These are phyloP conservation scores for Camellia granthamiana DNA, from an alignment of 148 eudicot genomes.

Conservation along the genomic window DNA sequence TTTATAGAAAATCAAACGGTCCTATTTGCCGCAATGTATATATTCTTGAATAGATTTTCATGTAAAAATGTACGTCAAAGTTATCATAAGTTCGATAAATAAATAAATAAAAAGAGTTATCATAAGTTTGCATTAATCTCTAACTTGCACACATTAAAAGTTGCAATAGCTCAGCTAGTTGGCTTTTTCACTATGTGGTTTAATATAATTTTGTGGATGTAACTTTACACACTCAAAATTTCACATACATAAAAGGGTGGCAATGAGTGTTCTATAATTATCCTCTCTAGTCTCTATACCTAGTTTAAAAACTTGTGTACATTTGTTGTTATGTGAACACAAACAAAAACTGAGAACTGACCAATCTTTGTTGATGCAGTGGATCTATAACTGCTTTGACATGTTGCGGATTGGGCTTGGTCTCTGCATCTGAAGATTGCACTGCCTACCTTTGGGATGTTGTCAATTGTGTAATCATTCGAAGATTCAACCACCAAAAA, in stretches of 20 bases:
- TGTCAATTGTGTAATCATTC: conserved; percentile 7
- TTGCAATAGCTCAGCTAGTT: no score
- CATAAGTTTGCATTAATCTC: no score
- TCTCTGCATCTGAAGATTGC: conserved; percentile 31
- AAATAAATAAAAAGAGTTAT: no score
- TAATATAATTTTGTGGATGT: no score
- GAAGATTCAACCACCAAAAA: conserved; percentile 23
- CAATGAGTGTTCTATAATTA: background rate
- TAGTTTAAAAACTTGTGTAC: background rate
- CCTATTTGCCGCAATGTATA: no score
- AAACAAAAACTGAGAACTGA: background rate
- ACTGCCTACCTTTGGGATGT: conserved; percentile 35
- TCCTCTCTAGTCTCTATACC: no score
- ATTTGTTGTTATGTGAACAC: background rate
- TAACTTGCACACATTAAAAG: no score
- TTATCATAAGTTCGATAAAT: no score
- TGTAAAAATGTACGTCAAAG: no score
- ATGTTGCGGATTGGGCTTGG: conserved; percentile 15
- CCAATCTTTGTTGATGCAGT: conserved; percentile 5
- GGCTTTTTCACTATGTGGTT: no score
- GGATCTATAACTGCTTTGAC: conserved; percentile 23
- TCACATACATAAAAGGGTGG: background rate
- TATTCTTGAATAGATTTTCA: no score
- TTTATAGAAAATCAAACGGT: no score
- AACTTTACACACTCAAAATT: background rate